Base-by-base conservation (phyloP, 192 early-diverging fungal species). In the Chytriomyces hyalinus region DNA sequence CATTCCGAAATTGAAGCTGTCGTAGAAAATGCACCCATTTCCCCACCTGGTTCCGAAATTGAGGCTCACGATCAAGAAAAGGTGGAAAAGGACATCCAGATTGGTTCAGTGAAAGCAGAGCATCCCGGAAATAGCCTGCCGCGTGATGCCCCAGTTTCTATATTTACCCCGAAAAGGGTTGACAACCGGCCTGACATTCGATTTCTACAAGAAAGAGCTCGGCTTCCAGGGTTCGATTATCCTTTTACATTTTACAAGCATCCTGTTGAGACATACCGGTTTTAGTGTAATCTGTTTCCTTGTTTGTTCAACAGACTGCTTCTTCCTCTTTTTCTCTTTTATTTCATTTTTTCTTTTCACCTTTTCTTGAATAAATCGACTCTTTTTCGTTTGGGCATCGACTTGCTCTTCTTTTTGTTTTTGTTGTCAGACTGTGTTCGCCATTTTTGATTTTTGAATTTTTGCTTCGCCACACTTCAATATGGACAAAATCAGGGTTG, bases 201-300 rank as follows among this genome's bases (percentile, higher is more conserved):
- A 57, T n/a, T 13, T 57, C 15, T 13, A 3, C 15, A 57, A 57
- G 53, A 57, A 57, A n/a, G 20, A 13, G 53, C 13, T 57, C 53
- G 20, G 53, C 15, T n/a, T 57, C 20, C 53, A 13, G 53, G 13
- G 53, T 13, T 57, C 53, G 53, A 57, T 2, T 57, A 57, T 20
- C 53, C 53, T n/a, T 57, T n/a, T 57, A 20, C 13, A n/a, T 57
- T 57, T n/a, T 57, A 57, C 53, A 20, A n/a, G 53, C 53, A 57
- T 57, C 53, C 53, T 57, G 36, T 36, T 36, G 36, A 36, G 36
- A 36, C 36, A 36, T 36, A 36, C 36, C 36, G 36, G 36, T 36
- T 36, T 36, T 36, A 36, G 1, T 57, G 53, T 57, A 0, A n/a
- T 20, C 20, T 13, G 20, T 57, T 13, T n/a, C 20, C 15, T 57